Evolutionary conservation across 2,329 filamentous ascomycete genomes (phyloP), one percentile per base, ranked within the genome.

Genomic region (Colletotrichum limetticola): DNA sequence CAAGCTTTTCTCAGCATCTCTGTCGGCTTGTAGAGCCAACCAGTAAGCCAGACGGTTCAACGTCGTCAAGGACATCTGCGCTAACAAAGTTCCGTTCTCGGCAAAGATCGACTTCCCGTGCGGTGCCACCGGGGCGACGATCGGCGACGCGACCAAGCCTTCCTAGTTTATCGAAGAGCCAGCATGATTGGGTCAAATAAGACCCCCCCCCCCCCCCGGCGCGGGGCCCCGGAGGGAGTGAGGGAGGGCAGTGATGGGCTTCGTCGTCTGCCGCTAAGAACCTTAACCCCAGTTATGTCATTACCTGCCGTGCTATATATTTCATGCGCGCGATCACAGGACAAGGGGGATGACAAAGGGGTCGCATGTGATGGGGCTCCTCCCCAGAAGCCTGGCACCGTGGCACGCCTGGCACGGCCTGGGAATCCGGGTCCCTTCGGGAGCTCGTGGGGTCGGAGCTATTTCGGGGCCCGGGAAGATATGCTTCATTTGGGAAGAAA

Each of bases 201-300:
- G 28, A 28, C 6, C 28, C 28, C 28, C 28, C 28, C 28, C 28
- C 24, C 24, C 24, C 2, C 24, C 3, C 24, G 28, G 28, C n/a
- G n/a, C n/a, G n/a, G n/a, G n/a, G n/a, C n/a, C n/a, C n/a, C 22
- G 42, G 42, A 49, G 16, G 42, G 4, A n/a, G 5, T 42, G 60
- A 22, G 53, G 66, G 66, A 53, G 35, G 19, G 53, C 37, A 42
- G 37, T 32, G 37, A 52, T 61, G 55, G 46, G 56, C 61, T 58
- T 52, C 37, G 37, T 42, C 37, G 37, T 42, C 37, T 63, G 62
- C 71, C 71, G 42, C 71, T 72, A 74, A 72, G 57, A 71, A 64
- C 68, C 61, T 73, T 73, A 71, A 73, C 68, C 71, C 71, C 68
- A 74, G 63, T 72, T 74, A 74, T 74, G 71, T 74, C 71, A 74